Evolutionary conservation across 371 early-diverging fungal species (phyloP), one percentile per base, ranked within the genome.

Genomic region (Neoconidiobolus thromboides): DNA sequence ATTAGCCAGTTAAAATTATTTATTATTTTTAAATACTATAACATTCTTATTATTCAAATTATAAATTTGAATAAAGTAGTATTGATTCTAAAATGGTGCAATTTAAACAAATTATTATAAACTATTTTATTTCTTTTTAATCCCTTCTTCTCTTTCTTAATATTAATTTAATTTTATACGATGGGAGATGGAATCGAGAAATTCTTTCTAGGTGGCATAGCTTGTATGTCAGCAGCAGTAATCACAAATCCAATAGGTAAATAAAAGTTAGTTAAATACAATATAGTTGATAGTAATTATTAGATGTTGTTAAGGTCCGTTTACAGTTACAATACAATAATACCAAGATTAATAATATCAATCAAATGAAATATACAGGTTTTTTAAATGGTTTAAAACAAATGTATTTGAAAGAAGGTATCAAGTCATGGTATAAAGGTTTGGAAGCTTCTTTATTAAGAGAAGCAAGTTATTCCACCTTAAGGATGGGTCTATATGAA

Each of bases 401-500:
- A 39, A 52, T 52, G 53, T 38, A 37, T n/a, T 38, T 7, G 38
- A 38, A 4, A 6, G 53, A 52, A n/a, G 53, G 53, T 15, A 52
- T 52, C 7, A 15, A 38, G 3, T 52, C 53, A 38, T 14, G 66
- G 49, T 77, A 67, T 58, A 62, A 63, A n/a, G 81, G 81, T 26
- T 58, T 81, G 7, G 65, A 70, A 2, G 72, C 81, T 0, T 66
- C 72, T 7, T 64, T 81, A 14, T 63, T 79, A 50, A 57, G 81
- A 12, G 77, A 81, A 55, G 69, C 67, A 39, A 68, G 72, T 5
- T 77, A 77, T 65, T 73, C 74, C 2, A 72, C 53, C 1, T 68
- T 76, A n/a, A 69, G 79, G 12, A 62, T 81, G 47, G 81, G 78
- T 2, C 68, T 74, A 38, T 81, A 78, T 61, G 76, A 77, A 36